Percentiles rank a stretch among this genome's conserved stretches.
These are phyloP conservation scores for Calamus simplicifolius DNA, from an alignment of 176 grass and related monocot genomes.

Conservation along the genomic window DNA sequence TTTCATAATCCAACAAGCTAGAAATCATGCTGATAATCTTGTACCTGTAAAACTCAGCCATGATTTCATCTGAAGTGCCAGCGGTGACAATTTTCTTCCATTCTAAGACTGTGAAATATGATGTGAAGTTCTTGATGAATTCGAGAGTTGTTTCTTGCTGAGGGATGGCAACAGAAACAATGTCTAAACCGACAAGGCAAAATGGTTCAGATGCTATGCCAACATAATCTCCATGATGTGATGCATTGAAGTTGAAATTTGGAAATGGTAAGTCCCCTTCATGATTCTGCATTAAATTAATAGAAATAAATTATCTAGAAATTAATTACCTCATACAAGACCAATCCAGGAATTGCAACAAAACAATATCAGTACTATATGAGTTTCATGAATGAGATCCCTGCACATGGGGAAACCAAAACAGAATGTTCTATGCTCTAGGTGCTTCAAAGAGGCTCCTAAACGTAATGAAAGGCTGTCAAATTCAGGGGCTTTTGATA, in stretches of 20 bases:
- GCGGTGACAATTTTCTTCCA: constrained; percentile 36
- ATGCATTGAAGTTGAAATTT: constrained; percentile 69
- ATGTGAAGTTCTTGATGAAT: constrained; percentile 51
- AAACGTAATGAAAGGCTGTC: too few relatives aligned
- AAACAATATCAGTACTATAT: too few relatives aligned
- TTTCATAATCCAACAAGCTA: too few relatives aligned
- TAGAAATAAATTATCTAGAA: not conserved
- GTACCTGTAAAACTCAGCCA: constrained; percentile 67
- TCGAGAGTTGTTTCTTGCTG: constrained; percentile 26
- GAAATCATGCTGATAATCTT: constrained; percentile 1
- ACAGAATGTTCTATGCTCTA: too few relatives aligned
- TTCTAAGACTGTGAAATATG: constrained; percentile 50
- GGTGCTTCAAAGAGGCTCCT: too few relatives aligned
- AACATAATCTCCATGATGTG: constrained; percentile 77
- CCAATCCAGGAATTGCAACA: too few relatives aligned
- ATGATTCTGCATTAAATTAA: constrained; percentile 21
- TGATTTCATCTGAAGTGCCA: constrained; percentile 14
- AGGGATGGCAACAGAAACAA: constrained; percentile 48
- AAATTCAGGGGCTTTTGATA: too few relatives aligned
- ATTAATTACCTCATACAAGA: not conserved
- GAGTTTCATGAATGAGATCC: too few relatives aligned
- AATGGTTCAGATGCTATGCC: constrained; percentile 64
- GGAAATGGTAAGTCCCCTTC: constrained; percentile 9
- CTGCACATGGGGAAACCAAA: too few relatives aligned
- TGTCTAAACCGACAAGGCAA: constrained; percentile 72